A percentile compares a stretch with the other conserved stretches of the same genome.
Conservation (phyloP, 202 grass and related monocot species). For the Bolboschoenoplectus hybrid region DNA sequence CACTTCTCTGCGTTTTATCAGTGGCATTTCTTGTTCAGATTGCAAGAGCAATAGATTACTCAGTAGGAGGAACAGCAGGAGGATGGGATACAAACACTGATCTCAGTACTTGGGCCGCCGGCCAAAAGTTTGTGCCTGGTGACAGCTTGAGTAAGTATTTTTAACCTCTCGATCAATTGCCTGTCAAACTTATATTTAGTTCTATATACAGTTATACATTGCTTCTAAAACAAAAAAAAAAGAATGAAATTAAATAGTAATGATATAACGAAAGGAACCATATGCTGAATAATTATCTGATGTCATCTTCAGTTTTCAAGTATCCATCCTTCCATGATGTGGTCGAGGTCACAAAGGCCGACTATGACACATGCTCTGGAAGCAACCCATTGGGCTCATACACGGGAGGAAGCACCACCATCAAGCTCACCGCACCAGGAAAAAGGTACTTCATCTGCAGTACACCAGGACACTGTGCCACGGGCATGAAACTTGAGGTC, state of each 20-base stretch:
- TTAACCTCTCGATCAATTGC: background rate
- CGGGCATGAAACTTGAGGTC: slow-evolving; percentile 80
- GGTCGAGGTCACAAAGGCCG: slow-evolving; percentile 55
- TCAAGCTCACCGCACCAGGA: slow-evolving; percentile 58
- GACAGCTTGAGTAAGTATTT: slow-evolving; percentile 69
- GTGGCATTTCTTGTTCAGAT: slow-evolving; percentile 33
- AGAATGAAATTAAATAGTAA: background rate
- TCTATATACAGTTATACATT: background rate
- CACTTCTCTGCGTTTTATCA: slow-evolving; percentile 13
- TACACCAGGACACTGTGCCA: slow-evolving; percentile 59
- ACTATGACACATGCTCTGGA: slow-evolving; percentile 59
- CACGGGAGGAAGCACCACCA: slow-evolving; percentile 58
- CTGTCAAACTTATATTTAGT: background rate
- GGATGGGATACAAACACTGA: slow-evolving; percentile 68
- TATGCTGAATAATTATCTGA: background rate
- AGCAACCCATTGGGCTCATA: slow-evolving; percentile 49
- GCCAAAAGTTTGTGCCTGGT: slow-evolving; percentile 45
- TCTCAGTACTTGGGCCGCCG: slow-evolving; percentile 55
- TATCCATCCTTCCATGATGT: slow-evolving; percentile 68
- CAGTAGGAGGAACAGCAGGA: slow-evolving; percentile 54
- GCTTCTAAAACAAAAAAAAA: background rate
- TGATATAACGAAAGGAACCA: background rate
- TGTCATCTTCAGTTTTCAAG: slow-evolving; percentile 53
- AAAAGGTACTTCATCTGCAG: slow-evolving; percentile 84
- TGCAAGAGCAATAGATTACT: slow-evolving; percentile 46